A percentile compares a stretch with the other conserved stretches of the same genome.
These are phyloP conservation scores for Nannizziopsis arthrosporioides DNA, from an alignment of 2,329 filamentous ascomycete species.

Conservation along the genomic window DNA sequence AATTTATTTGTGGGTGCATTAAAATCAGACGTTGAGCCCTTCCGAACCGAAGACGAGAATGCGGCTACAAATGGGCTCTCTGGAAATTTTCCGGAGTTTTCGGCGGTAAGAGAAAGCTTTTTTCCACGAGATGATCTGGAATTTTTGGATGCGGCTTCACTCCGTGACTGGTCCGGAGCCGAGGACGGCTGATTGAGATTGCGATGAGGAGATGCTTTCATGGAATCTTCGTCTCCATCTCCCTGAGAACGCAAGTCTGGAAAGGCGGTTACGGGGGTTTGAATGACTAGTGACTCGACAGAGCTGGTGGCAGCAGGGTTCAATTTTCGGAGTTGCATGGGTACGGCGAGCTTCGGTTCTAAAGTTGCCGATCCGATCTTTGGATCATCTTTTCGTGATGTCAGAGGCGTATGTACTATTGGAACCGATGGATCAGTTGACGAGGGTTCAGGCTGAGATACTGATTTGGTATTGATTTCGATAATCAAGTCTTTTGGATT, in stretches of 20 bases:
- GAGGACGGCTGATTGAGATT: conserved; percentile 31
- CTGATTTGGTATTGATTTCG: conserved; percentile 49
- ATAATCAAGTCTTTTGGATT: conserved; percentile 78
- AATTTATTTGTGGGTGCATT: conserved; percentile 29
- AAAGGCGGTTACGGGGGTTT: conserved; percentile 33
- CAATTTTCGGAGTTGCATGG: conserved; percentile 11
- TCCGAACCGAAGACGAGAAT: conserved; percentile 9
- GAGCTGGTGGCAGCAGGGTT: conserved; percentile 20
- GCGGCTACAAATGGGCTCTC: conserved; percentile 7
- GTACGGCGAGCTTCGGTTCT: conserved; percentile 19
- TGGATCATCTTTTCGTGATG: conserved; percentile 23
- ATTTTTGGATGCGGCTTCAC: conserved; percentile 53
- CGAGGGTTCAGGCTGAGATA: conserved; percentile 17
- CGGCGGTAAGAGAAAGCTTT: conserved; percentile 1
- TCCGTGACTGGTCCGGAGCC: conserved; percentile 41
- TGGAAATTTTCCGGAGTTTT: not conserved
- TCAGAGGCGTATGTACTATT: conserved; percentile 19
- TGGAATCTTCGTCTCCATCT: conserved; percentile 26
- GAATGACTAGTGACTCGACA: conserved; percentile 27
- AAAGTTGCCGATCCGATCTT: conserved; percentile 16
- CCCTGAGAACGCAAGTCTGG: conserved; percentile 35
- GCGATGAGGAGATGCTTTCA: conserved; percentile 21
- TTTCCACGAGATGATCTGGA: not conserved
- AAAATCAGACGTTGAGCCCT: conserved; percentile 4
- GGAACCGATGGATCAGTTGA: conserved; percentile 21